Evolutionary conservation across 768 basidiomycete genomes (phyloP), one percentile per base, ranked within the genome.

Genomic region (Paxillus involutus): DNA sequence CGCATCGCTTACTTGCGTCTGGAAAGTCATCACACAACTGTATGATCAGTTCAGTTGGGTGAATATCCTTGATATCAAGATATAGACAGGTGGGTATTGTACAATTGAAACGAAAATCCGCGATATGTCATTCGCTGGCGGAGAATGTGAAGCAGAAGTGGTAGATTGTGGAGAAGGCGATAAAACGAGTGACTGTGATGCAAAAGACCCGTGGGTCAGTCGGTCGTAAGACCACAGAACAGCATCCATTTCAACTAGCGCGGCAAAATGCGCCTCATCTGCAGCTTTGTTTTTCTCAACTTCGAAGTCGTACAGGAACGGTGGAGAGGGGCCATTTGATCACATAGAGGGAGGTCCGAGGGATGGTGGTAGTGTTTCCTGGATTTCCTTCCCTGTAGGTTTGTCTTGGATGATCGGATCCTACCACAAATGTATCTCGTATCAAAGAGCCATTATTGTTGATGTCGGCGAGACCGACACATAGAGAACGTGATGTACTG

Each of bases 361-460:
- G 33, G 84, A 80, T 35, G 70, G 71, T 4, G 94, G 92, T 29
- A 99, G 75, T n/a, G 71, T 66, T 0, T 76, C 62, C 0, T 92
- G 92, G 44, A 96, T 71, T 3, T 89, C 87, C 57, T 83, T 83
- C n/a, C 96, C 94, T 7, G 82, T 78, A 8, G 96, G 73, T 70
- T 88, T 93, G 64, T 80, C 81, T 71, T n/a, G n/a, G n/a, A n/a
- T n/a, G n/a, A n/a, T n/a, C 91, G 90, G 62, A 99, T 98, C 37
- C 97, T 44, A 98, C 88, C 8, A 97, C 96, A 70, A 99, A 98
- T 13, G 93, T 91, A 46, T 98, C 95, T 49, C 86, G 81, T 3
- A 86, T 94, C 45, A 99, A 77, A 52, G 78, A 81, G 2, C 97
- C 97, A 33, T 52, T 49, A 48, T 88, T 88, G 57, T 88, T 84